Evolutionary conservation across 164 flowering plant genomes (phyloP), one percentile per base, ranked within the genome.

Genomic region (Aristolochia fimbriata): DNA sequence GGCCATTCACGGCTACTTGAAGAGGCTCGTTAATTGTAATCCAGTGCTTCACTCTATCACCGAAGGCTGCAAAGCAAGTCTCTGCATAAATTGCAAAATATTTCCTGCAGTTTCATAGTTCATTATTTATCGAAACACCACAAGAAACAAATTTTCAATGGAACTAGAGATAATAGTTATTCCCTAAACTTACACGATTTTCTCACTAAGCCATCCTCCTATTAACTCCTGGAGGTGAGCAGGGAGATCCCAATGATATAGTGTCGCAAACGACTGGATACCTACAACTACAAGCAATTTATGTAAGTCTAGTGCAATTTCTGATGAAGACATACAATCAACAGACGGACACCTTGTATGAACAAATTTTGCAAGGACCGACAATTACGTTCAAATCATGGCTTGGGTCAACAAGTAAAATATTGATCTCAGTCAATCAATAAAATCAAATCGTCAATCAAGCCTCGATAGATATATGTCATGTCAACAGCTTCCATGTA

Each of bases 181-280:
- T 56, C 7, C 31, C 11, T 13, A 41, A 49, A 73, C 96, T 80
- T 76, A 91, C 98, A 85, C 91, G 73, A 88, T 85, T 65, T 82
- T 60, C 60, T 76, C 72, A 65, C 65, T 75, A 58, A 83, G 51
- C 98, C 98, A 91, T 63, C 98, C 98, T 57, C 85, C 91, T 30
- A 77, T 76, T 58, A 88, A 74, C 62, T 88, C 83, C 15, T 86
- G 78, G 63, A 88, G 94, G 71, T 82, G 68, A 55, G 75, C 72
- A 45, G 96, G 95, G 60, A 91, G 94, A 77, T 91, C 98, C 98
- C 96, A 91, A 58, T 91, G 98, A 57, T 88, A 88, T 58, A 91
- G 68, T 45, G 98, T 88, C 58, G 77, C 76, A 71, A 57, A 85
- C 12, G 96, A 96, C 64, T 81, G 75, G 25, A 91, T 76, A 57